These are phyloP conservation scores for Daldinia concentrica DNA, from an alignment of 495 filamentous ascomycete genomes.

Conservation along the genomic window DNA sequence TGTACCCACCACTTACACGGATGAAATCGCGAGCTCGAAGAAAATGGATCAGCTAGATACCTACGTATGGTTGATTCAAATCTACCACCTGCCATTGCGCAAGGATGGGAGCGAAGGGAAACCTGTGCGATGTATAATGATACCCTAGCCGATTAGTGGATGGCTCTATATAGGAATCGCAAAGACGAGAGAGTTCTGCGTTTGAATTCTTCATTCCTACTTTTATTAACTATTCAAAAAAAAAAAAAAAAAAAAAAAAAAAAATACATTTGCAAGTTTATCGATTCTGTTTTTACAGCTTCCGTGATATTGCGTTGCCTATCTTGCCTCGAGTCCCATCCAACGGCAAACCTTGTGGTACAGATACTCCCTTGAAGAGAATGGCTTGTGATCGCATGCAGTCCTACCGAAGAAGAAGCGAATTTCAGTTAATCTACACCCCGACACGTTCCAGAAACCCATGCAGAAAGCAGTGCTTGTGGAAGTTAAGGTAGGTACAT, in stretches of 20 bases:
- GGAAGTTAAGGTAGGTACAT: too few relatives aligned
- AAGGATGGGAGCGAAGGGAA: slow-evolving; percentile 8
- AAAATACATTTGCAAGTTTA: slow-evolving; percentile 11
- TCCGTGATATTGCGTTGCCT: not conserved
- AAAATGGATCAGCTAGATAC: not conserved
- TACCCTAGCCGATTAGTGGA: slow-evolving; percentile 20
- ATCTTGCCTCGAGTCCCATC: not conserved
- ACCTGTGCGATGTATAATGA: slow-evolving; percentile 35
- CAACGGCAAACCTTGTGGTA: not conserved
- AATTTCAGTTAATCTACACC: not conserved
- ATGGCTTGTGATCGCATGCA: not conserved
- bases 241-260: too few relatives aligned
- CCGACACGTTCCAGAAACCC: not conserved
- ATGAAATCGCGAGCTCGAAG: not conserved
- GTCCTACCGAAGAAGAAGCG: not conserved
- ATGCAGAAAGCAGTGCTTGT: not conserved
- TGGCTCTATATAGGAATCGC: slow-evolving; percentile 6
- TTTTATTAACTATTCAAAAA: not conserved
- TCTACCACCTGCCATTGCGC: not conserved
- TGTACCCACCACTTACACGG: not conserved
- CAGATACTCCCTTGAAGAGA: not conserved
- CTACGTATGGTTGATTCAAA: not conserved
- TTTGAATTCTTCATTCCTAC: slow-evolving; percentile 16
- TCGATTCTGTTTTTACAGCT: not conserved
- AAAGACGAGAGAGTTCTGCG: slow-evolving; percentile 6